Conservation (phyloP, 352 stramenopile genomes). For the Globisporangium yorkense region DNA sequence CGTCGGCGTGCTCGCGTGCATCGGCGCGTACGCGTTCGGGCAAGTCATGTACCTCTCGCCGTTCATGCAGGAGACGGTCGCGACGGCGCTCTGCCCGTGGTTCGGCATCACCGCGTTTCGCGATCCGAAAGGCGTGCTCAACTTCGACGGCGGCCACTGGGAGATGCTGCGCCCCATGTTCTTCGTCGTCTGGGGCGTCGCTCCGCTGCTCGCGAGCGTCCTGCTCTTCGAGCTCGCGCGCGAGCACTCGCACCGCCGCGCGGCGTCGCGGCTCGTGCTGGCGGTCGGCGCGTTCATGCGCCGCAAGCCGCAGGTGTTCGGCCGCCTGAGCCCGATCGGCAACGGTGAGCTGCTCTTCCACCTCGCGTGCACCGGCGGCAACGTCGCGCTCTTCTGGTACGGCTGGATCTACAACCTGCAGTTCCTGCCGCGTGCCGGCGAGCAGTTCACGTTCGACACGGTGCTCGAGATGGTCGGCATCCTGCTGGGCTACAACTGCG, state of each 20-base stretch:
- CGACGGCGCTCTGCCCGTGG: constrained; percentile 21
- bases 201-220: constrained; percentile 36
- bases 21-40: constrained; percentile 32
- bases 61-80: constrained; percentile 26
- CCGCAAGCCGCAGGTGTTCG: constrained; percentile 29
- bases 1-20: constrained; percentile 24
- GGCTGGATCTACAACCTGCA: constrained; percentile 37
- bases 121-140: constrained; percentile 8
- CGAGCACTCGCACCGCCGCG: constrained; percentile 11
- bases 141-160: constrained; percentile 24
- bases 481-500: constrained; percentile 43
- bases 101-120: constrained; percentile 17
- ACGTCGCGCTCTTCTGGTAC: constrained; percentile 46
- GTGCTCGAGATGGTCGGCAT: constrained; percentile 34
- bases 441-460: constrained; percentile 40
- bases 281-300: constrained; percentile 34
- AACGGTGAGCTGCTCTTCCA: constrained; percentile 68
- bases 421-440: constrained; percentile 15
- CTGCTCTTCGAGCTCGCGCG: constrained; percentile 37
- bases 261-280: constrained; percentile 19
- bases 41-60: constrained; percentile 38
- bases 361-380: constrained; percentile 32
- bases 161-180: constrained; percentile 56
- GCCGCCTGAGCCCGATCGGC: constrained; percentile 24
- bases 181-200: constrained; percentile 42